Conservation (phyloP, 106 monocot species). For the Chionographis japonica region DNA sequence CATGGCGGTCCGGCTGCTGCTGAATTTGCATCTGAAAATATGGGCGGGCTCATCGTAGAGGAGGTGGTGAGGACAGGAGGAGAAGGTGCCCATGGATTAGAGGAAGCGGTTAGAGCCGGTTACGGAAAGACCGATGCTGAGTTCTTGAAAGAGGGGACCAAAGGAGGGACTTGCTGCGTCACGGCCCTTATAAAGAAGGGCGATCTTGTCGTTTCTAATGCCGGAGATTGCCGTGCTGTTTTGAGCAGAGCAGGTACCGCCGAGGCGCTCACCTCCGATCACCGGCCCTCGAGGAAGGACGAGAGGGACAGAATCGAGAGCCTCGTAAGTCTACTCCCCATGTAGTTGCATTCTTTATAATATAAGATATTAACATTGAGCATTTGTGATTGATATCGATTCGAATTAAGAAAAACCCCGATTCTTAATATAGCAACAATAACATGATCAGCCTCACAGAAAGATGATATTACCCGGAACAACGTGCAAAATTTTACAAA, state of each 20-base stretch:
- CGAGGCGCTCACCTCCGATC: constrained; percentile 80
- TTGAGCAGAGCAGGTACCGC: constrained; percentile 63
- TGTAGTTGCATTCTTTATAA: too few species aligned
- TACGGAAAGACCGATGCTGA: constrained; percentile 71
- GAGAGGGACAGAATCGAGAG: constrained; percentile 77
- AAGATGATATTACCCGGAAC: too few species aligned
- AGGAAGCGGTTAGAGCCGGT: constrained; percentile 50
- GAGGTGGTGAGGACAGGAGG: constrained; percentile 23
- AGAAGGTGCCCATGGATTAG: constrained; percentile 14
- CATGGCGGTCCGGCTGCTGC: constrained; percentile 79
- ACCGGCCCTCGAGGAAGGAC: constrained; percentile 70
- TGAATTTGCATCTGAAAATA: constrained; percentile 66
- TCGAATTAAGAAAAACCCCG: too few species aligned
- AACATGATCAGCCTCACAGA: too few species aligned
- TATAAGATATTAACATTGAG: too few species aligned
- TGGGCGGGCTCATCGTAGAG: constrained; percentile 49
- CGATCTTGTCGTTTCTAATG: constrained; percentile 76
- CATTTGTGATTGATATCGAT: too few species aligned
- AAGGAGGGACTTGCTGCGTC: constrained; percentile 70
- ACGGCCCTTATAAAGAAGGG: constrained; percentile 71
- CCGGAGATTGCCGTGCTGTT: constrained; percentile 89
- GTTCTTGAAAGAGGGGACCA: constrained; percentile 42
- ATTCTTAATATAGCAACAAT: too few species aligned
- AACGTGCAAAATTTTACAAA: too few species aligned
- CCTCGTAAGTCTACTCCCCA: constrained; percentile 45